Evolutionary conservation across 2,329 filamentous ascomycete species (phyloP).

Genomic region (Colletotrichum sp.): DNA sequence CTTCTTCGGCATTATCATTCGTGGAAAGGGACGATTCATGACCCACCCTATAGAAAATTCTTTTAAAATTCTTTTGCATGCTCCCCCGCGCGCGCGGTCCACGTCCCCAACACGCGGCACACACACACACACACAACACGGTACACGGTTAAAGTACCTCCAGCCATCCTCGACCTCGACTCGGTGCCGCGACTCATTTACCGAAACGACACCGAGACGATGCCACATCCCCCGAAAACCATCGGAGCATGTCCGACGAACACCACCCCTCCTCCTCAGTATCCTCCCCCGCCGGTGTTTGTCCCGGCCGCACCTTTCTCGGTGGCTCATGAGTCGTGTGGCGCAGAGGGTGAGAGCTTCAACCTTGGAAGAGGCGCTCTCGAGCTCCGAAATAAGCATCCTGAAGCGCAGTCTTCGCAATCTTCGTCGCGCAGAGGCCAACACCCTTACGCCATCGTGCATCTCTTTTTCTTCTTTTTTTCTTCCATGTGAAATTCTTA

Average conservation of each 20-base stretch:
- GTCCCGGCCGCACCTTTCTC: not conserved
- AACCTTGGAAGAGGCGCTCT: slow-evolving; percentile 3
- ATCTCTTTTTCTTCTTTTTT: not conserved
- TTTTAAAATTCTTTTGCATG: not conserved
- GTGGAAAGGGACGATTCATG: not conserved
- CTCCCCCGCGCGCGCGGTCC: not conserved
- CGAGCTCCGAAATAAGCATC: not conserved
- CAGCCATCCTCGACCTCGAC: not conserved
- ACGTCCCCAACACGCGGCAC: not conserved
- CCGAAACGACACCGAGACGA: slow-evolving; percentile 8
- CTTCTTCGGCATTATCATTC: slow-evolving; percentile 2
- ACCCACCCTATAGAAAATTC: not conserved
- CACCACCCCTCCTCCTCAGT: not conserved
- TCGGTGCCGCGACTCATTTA: not conserved
- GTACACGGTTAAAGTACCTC: not conserved
- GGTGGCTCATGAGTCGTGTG: slow-evolving; percentile 26
- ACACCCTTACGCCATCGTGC: not conserved
- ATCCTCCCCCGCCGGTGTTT: not conserved
- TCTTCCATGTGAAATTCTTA: not conserved
- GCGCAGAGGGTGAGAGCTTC: not conserved
- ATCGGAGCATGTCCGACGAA: not conserved
- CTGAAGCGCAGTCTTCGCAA: not conserved
- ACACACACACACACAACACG: not conserved
- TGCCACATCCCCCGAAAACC: not conserved
- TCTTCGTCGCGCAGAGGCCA: not conserved